Evolutionary conservation across 371 early-diverging fungal species (phyloP), one percentile per base, ranked within the genome.

Genomic region (Lichtheimia corymbifera): DNA sequence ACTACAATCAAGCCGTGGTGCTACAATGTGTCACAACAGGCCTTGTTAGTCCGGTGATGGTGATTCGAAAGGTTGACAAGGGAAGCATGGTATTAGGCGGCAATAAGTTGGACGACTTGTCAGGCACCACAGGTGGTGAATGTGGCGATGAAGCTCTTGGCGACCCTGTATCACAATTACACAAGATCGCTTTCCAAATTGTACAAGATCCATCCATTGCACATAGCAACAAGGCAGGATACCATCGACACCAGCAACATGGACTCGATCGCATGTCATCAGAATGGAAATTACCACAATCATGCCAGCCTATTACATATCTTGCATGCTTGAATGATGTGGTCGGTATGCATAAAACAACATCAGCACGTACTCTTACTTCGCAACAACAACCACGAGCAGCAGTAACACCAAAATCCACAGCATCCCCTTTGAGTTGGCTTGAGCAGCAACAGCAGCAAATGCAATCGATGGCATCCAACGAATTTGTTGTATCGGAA

Each of bases 111-210:
- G 66, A 68, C 27, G 63, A 69, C 14, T 41, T 55, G 9, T 59
- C 58, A 14, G 60, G 61, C 18, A 54, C 57, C 12, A 64, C 67
- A 17, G 53, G 82, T 42, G 82, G 82, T 3, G 82, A 82, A 66
- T 78, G 70, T 40, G 82, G 79, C 20, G 77, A 83, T 59, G 83
- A 82, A 57, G 70, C 72, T 0, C 43, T 82, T 0, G 82, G 82
- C 14, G 82, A 82, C 63, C 93, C 95, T 4, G 91, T 96, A 0
- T 92, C 92, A 12, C 95, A 94, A 70, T 77, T 96, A 25, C 95
- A 96, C 80, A 94, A 94, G 74, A 87, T 95, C 2, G 92, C 93
- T 1, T 92, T 96, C 67, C 90, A 95, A 72, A 83, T 93, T 45
- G 83, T 84, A 14, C 79, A 81, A 42, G 78, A 80, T 47, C 72